Percentiles rank a stretch among this genome's conserved stretches.
These are phyloP conservation scores for Fusarium sp. DNA, from an alignment of 2,329 filamentous ascomycete species.

Conservation along the genomic window DNA sequence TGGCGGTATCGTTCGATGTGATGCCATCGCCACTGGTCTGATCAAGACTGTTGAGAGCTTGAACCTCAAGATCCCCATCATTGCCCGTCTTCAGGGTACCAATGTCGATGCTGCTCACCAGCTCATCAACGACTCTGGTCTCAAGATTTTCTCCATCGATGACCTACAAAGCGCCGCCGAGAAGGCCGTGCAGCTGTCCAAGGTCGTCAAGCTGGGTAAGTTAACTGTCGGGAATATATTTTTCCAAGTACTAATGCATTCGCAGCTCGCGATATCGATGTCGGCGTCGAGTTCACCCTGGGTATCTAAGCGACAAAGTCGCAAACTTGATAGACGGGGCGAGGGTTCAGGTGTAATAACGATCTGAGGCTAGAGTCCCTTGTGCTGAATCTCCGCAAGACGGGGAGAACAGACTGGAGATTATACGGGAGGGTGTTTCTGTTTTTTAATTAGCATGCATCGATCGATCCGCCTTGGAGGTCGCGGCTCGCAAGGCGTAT, in stretches of 20 bases:
- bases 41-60: constrained; percentile 95
- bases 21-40: constrained; percentile 95
- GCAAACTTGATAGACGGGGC: constrained; percentile 24
- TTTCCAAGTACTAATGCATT: constrained; percentile 32
- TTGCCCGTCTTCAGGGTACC: constrained; percentile 96
- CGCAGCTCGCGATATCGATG: constrained; percentile 91
- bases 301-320: constrained; percentile 77
- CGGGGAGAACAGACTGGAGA: constrained; percentile 29
- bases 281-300: constrained; percentile 93
- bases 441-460: constrained; percentile 48
- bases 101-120: constrained; percentile 97
- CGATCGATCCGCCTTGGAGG: constrained; percentile 33
- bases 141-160: constrained; percentile 99
- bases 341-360: constrained; percentile 45
- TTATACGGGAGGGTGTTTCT: constrained; percentile 40
- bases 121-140: constrained; percentile 93
- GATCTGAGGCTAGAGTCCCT: constrained; percentile 38
- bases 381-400: constrained; percentile 26
- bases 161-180: constrained; percentile 97
- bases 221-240: constrained; percentile 38
- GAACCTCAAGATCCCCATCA: constrained; percentile 96
- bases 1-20: constrained; percentile 97
- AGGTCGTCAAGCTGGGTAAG: constrained; percentile 98
- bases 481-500: constrained; percentile 33
- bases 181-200: constrained; percentile 98